Evolutionary conservation across 129 eudicot species (phyloP), one percentile per base, ranked within the genome.

Genomic region (Helichrysum umbraculigerum): DNA sequence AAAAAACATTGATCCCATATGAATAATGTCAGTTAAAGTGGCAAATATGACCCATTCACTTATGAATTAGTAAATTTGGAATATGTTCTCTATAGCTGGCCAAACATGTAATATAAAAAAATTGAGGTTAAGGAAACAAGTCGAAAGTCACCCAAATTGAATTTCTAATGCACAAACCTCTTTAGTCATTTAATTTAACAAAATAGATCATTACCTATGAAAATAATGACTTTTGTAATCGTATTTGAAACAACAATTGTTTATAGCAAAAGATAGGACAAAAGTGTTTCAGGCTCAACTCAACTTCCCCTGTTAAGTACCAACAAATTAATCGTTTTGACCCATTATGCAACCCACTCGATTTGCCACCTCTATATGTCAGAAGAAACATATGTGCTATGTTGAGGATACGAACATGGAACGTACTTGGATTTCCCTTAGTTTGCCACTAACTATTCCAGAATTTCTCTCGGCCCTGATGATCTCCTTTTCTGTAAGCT

Each of bases 341-440:
- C 66, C 33, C 34, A 61, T 61, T 19, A 20, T 5, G 28, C 29
- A 7, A 19, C 29, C 62, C 29, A 11, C 14, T 29, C 29, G 19
- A n/a, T 57, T 57, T 66, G 14, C 44, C 44, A 65, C 67, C 70
- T 65, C 70, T 34, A 12, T 42, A 44, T 11, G 33, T 25, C 12
- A 42, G 47, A 64, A 25, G 50, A 19, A 51, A 50, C 12, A 51
- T 5, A 16, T 63, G 65, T 30, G 29, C 67, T 35, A 70, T 60
- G 33, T 1, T 15, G 66, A 50, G 58, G 28, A 6, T 20, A n/a
- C 17, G 34, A 9, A 52, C 5, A 20, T 30, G 76, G 41, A 35
- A 81, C 88, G 78, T 73, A 94, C 99, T 84, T 94, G 99, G 66
- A 94, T 94, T 86, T 94, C 99, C 82, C 99, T 84, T 37, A 94